phyloP scores from a whole-genome alignment of 2,329 filamentous ascomycete species.

The Colletotrichum navitas region DNA sequence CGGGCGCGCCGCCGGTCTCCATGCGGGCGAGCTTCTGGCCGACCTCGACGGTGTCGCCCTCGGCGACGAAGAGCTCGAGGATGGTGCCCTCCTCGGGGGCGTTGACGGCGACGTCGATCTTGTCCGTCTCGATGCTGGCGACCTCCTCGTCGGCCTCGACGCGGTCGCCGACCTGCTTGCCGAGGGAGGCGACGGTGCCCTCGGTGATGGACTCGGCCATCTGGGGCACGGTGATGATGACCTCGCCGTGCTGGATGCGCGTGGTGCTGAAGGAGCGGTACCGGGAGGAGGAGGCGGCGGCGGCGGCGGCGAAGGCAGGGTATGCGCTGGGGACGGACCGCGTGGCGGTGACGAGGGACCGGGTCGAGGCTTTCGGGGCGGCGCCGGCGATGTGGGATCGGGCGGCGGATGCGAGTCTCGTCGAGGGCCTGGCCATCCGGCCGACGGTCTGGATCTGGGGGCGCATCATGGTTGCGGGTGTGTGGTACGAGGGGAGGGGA shows the following conservation, averaged over 20 bases:
- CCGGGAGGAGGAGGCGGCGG: conserved; percentile 31
- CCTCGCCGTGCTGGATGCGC: conserved; percentile 40
- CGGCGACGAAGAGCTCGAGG: conserved; percentile 49
- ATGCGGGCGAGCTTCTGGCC: conserved; percentile 50
- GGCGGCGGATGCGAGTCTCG: conserved; percentile 28
- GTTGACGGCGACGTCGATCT: conserved; percentile 51
- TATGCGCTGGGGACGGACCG: conserved; percentile 10
- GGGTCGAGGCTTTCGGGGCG: conserved; percentile 27
- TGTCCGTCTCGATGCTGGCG: conserved; percentile 52
- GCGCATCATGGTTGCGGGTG: conserved; percentile 33
- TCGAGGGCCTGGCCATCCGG: conserved; percentile 33
- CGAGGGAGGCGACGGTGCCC: conserved; percentile 47
- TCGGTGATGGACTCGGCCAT: conserved; percentile 53
- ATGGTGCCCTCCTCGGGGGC: conserved; percentile 46
- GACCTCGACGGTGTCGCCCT: conserved; percentile 51
- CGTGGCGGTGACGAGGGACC: conserved; percentile 13
- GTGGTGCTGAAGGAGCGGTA: conserved; percentile 39
- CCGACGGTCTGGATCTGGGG: conserved; percentile 37
- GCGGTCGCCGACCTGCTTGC: conserved; percentile 49
- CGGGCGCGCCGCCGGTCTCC: conserved; percentile 45
- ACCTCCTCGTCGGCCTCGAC: conserved; percentile 51
- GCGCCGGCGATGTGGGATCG: conserved; percentile 26
- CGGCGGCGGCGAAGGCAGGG: conserved; percentile 13
- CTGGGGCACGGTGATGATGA: conserved; percentile 47
- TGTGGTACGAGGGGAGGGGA: background rate